phyloP scores from a whole-genome alignment of 768 basidiomycete genomes.

The Tricholoma bakamatsutake region DNA sequence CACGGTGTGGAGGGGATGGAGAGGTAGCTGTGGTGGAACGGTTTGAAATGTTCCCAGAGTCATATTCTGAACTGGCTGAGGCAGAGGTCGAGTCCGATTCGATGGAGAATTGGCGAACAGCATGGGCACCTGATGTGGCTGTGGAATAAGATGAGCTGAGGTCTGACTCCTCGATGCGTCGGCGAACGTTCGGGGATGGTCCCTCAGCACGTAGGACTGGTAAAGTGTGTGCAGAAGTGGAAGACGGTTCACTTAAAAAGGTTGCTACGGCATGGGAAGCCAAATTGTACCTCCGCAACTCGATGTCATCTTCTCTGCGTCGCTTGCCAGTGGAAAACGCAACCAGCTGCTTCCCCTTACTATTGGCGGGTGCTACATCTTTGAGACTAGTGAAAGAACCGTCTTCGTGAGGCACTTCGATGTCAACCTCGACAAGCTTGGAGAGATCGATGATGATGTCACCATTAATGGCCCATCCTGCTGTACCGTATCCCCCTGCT shows the following conservation, averaged over 20 bases:
- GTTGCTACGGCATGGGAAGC: slow-evolving; percentile 50
- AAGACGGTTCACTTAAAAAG: slow-evolving; percentile 39
- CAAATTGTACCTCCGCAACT: slow-evolving; percentile 43
- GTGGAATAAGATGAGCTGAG: not conserved
- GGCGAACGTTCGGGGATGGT: slow-evolving; percentile 28
- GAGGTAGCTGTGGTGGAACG: slow-evolving; percentile 24
- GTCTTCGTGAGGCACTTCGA: slow-evolving; percentile 51
- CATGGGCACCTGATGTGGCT: not conserved
- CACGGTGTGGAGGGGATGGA: slow-evolving; percentile 19
- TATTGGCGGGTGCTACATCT: slow-evolving; percentile 44
- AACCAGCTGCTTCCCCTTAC: slow-evolving; percentile 47
- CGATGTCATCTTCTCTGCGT: slow-evolving; percentile 49
- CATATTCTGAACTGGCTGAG: slow-evolving; percentile 14
- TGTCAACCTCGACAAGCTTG: slow-evolving; percentile 59
- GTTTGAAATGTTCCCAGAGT: slow-evolving; percentile 7
- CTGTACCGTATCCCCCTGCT: slow-evolving; percentile 88
- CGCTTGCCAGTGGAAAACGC: slow-evolving; percentile 37
- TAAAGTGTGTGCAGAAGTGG: slow-evolving; percentile 15
- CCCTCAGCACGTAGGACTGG: slow-evolving; percentile 12
- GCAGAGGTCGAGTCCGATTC: slow-evolving; percentile 14
- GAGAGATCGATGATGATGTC: slow-evolving; percentile 81
- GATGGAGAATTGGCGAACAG: slow-evolving; percentile 10
- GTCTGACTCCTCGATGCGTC: slow-evolving; percentile 25
- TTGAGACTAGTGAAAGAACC: slow-evolving; percentile 57
- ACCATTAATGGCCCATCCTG: slow-evolving; percentile 84